phyloP scores from a whole-genome alignment of 164 flowering plant genomes.

The Umbilicus rupestris region DNA sequence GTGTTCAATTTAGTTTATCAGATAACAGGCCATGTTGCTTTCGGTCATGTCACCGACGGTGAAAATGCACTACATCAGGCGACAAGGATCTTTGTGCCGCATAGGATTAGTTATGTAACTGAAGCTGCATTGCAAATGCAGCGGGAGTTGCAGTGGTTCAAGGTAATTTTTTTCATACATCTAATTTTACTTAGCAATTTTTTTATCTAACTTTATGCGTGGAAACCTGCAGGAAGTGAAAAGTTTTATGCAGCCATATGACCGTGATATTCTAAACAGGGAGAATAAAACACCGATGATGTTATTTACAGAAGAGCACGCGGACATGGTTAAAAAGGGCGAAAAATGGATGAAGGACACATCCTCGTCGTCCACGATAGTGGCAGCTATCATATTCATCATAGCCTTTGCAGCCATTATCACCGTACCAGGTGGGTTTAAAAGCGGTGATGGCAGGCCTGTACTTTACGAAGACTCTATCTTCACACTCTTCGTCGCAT shows the following conservation, averaged over 20 bases:
- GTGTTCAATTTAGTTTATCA: conserved; percentile 4
- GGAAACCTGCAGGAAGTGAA: conserved; percentile 15
- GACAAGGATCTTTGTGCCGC: not conserved
- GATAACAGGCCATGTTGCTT: conserved; percentile 1
- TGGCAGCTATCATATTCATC: conserved; percentile 13
- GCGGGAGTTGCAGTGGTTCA: conserved; percentile 12
- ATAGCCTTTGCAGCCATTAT: conserved; percentile 10
- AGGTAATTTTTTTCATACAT: too few relatives aligned
- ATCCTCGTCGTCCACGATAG: conserved; percentile 7
- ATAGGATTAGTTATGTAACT: not conserved
- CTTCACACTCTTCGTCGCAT: conserved; percentile 7
- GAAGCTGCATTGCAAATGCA: conserved; percentile 18
- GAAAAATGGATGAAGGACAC: conserved; percentile 17
- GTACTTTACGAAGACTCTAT: not conserved
- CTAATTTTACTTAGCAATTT: too few relatives aligned
- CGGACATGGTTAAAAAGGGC: not conserved
- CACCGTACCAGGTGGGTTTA: conserved; percentile 10
- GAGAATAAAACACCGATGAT: not conserved
- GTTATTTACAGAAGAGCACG: conserved; percentile 12
- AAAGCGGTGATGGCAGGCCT: conserved; percentile 1
- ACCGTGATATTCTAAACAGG: not conserved
- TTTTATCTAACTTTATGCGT: too few relatives aligned
- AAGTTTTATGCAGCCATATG: not conserved
- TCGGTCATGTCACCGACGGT: not conserved
- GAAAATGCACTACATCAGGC: conserved; percentile 10